A percentile compares a stretch with the other conserved stretches of the same genome.
These are phyloP conservation scores for Paramecium biaurelia DNA, from an alignment of 73 alveolate genomes.

Conservation along the genomic window DNA sequence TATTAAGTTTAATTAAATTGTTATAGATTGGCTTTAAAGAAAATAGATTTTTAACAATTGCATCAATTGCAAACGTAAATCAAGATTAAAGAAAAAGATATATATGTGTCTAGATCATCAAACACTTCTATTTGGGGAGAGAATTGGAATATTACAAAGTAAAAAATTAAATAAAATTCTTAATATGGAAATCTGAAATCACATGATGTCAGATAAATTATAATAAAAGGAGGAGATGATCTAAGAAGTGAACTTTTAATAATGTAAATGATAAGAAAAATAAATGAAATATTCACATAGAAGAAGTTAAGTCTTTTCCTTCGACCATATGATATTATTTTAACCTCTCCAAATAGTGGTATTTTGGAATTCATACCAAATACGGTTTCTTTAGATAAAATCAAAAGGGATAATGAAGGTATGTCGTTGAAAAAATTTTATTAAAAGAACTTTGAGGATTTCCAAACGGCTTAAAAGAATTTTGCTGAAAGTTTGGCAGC, in stretches of 20 bases:
- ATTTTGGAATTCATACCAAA: conserved; percentile 95
- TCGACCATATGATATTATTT: conserved; percentile 93
- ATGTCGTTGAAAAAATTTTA: conserved; percentile 77
- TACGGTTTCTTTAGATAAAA: conserved; percentile 92
- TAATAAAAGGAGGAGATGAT: conserved; percentile 97
- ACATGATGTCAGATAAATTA: conserved; percentile 76
- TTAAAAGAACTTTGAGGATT: conserved; percentile 77
- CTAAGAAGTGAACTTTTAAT: conserved; percentile 94
- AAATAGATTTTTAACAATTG: not conserved
- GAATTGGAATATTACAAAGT: conserved; percentile 72
- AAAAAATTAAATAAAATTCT: conserved; percentile 72
- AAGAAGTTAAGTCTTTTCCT: conserved; percentile 77
- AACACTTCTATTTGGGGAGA: conserved; percentile 82
- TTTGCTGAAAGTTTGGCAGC: conserved; percentile 99
- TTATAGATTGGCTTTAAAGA: not conserved
- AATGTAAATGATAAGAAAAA: conserved; percentile 89
- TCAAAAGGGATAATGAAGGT: conserved; percentile 81
- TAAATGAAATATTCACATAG: conserved; percentile 78
- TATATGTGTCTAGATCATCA: not conserved
- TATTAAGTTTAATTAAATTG: not conserved
- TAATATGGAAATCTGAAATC: conserved; percentile 75
- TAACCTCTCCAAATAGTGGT: conserved; percentile 93
- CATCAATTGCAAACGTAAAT: not conserved
- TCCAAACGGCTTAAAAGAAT: conserved; percentile 96
- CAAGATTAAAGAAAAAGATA: not conserved